Conservation (phyloP, 768 basidiomycete genomes). For the Austroboletus eburneus region DNA sequence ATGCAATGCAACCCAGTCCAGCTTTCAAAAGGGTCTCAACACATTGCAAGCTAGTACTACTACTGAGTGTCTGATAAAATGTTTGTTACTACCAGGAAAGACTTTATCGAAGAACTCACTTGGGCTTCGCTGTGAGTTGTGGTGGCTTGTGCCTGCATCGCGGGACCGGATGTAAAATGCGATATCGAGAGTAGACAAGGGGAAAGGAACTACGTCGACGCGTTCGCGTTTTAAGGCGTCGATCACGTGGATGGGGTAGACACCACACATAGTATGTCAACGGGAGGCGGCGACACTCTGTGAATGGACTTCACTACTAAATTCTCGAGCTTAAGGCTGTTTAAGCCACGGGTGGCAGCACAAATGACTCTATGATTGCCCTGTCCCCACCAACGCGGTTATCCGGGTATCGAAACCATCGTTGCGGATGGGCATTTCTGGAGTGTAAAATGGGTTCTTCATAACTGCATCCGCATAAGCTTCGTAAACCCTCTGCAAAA, state of each 20-base stretch:
- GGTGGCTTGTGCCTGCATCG: slow-evolving; percentile 26
- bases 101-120: slow-evolving; percentile 8
- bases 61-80: slow-evolving; percentile 41
- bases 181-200: neutral
- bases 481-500: slow-evolving; percentile 87
- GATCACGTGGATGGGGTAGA: slow-evolving; percentile 19
- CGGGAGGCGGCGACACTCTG: no score
- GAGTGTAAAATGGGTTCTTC: slow-evolving; percentile 99
- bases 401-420: slow-evolving; percentile 82
- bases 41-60: slow-evolving; percentile 60
- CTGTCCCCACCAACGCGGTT: slow-evolving; percentile 50
- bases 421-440: slow-evolving; percentile 97
- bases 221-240: slow-evolving; percentile 13
- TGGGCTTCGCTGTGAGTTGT: slow-evolving; percentile 20
- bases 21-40: slow-evolving; percentile 71
- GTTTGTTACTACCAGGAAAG: slow-evolving; percentile 4
- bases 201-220: slow-evolving; percentile 4
- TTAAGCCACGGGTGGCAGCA: no score
- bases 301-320: neutral
- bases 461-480: slow-evolving; percentile 92
- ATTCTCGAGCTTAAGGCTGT: no score
- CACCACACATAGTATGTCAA: no score
- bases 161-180: neutral
- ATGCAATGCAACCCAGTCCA: slow-evolving; percentile 73
- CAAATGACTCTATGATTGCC: slow-evolving; percentile 19